Evolutionary conservation across 78 protist genomes (phyloP).

Genomic region (Corallochytrium limacisporum): DNA sequence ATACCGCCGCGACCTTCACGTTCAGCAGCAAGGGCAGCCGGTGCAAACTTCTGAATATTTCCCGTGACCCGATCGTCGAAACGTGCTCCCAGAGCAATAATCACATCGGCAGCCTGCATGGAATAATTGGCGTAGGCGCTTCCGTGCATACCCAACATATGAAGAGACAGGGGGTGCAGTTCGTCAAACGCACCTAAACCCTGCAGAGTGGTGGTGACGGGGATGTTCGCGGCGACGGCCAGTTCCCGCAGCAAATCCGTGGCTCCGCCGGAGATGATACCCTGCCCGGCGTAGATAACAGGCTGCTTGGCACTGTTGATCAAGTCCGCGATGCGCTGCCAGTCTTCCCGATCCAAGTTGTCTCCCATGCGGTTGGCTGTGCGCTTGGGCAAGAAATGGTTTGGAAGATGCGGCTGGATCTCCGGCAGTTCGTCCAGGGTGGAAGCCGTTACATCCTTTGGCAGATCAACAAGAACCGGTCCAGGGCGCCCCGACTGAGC

Average conservation of each 20-base stretch:
- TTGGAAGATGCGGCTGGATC: background rate
- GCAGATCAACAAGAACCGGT: constrained; percentile 49
- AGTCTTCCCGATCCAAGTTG: background rate
- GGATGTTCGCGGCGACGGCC: constrained; percentile 26
- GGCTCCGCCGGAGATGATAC: constrained; percentile 5
- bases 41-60: constrained; percentile 26
- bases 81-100: constrained; percentile 42
- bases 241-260: constrained; percentile 3
- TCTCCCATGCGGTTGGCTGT: background rate
- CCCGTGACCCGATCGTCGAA: constrained; percentile 53
- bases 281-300: constrained; percentile 45
- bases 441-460: constrained; percentile 30
- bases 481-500: constrained; percentile 41
- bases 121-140: constrained; percentile 42
- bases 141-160: constrained; percentile 57
- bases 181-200: constrained; percentile 43
- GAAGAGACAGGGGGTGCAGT: constrained; percentile 18
- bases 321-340: constrained; percentile 12
- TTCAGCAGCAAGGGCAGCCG: constrained; percentile 32
- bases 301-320: constrained; percentile 35
- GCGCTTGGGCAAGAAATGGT: background rate
- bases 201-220: constrained; percentile 59
- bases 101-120: constrained; percentile 35
- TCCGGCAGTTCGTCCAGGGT: background rate
- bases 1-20: constrained; percentile 31